A percentile compares a stretch with the other conserved stretches of the same genome.
Conservation (phyloP, 2,329 filamentous ascomycete genomes). For the Alternaria gansuensis region DNA sequence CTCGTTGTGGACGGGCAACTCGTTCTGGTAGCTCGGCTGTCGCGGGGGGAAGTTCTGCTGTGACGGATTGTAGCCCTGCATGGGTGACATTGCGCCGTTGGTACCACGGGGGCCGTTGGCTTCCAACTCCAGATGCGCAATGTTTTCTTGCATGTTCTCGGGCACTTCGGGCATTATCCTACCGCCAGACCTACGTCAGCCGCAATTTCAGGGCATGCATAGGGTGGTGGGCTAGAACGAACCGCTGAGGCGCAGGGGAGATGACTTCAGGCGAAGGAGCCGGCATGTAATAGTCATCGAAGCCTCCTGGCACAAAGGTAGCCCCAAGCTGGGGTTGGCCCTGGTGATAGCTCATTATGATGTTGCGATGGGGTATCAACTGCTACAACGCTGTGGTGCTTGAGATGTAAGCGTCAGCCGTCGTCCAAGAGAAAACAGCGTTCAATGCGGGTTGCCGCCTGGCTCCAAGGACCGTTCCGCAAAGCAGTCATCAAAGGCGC, state of each 20-base stretch:
- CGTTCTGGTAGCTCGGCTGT: conserved; percentile 43
- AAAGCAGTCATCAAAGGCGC: conserved; percentile 32
- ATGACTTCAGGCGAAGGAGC: conserved; percentile 67
- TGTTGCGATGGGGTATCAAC: conserved; percentile 22
- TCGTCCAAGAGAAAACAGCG: conserved; percentile 32
- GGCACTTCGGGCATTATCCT: conserved; percentile 96
- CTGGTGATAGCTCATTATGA: conserved; percentile 51
- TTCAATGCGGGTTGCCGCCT: conserved; percentile 26
- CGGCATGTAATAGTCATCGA: conserved; percentile 73
- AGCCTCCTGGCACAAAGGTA: conserved; percentile 73
- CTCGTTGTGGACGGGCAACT: conserved; percentile 32
- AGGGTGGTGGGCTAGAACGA: conserved; percentile 45
- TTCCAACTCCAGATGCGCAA: conserved; percentile 89
- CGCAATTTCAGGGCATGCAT: conserved; percentile 33
- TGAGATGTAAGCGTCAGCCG: conserved; percentile 39
- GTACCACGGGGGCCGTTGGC: conserved; percentile 61
- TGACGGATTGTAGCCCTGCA: conserved; percentile 41
- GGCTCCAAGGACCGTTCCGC: conserved; percentile 23
- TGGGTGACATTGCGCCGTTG: conserved; percentile 43
- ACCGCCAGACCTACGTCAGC: conserved; percentile 47
- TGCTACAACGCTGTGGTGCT: conserved; percentile 22
- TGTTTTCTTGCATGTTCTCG: conserved; percentile 93
- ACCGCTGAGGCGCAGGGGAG: conserved; percentile 76
- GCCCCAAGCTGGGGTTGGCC: conserved; percentile 57
- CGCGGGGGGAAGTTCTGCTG: conserved; percentile 44